Conservation (phyloP, 129 eudicot species). For the Deinandra increscens region DNA sequence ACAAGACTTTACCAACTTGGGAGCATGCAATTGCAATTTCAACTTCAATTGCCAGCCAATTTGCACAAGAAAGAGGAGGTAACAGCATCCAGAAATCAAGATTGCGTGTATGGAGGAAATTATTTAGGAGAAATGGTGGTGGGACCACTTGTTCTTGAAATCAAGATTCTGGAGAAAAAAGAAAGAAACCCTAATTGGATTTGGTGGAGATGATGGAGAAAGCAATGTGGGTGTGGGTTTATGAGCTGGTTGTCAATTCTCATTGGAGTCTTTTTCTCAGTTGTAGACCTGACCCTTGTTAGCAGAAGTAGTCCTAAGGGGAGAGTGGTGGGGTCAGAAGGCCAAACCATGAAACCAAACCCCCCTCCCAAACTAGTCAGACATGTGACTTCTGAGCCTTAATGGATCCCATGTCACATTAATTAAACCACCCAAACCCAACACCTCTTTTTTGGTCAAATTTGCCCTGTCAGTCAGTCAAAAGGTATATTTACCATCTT, state of each 20-base stretch:
- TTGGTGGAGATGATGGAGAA: slow-evolving; percentile 9
- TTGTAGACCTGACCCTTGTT: neutral
- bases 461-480: neutral
- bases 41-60: neutral
- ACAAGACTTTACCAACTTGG: slow-evolving; percentile 19
- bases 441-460: neutral
- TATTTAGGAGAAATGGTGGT: slow-evolving; percentile 17
- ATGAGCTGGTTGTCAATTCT: slow-evolving; percentile 28
- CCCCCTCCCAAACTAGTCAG: neutral
- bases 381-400: slow-evolving; percentile 25
- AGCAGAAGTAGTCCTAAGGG: too few species aligned
- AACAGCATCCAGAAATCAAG: slow-evolving; percentile 5
- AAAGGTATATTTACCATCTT: neutral
- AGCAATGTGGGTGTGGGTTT: neutral
- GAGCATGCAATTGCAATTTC: slow-evolving; percentile 30
- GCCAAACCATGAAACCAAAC: neutral
- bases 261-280: neutral
- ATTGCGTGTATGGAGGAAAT: slow-evolving; percentile 12
- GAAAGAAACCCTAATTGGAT: slow-evolving; percentile 15
- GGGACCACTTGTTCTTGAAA: neutral
- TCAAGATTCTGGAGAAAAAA: neutral
- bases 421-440: neutral
- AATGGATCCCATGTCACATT: slow-evolving; percentile 5
- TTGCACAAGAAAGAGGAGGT: neutral
- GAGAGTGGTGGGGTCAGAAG: slow-evolving; percentile 25